These are phyloP conservation scores for Trypanosoma lewisi DNA, from an alignment of 208 protist species.

Conservation along the genomic window DNA sequence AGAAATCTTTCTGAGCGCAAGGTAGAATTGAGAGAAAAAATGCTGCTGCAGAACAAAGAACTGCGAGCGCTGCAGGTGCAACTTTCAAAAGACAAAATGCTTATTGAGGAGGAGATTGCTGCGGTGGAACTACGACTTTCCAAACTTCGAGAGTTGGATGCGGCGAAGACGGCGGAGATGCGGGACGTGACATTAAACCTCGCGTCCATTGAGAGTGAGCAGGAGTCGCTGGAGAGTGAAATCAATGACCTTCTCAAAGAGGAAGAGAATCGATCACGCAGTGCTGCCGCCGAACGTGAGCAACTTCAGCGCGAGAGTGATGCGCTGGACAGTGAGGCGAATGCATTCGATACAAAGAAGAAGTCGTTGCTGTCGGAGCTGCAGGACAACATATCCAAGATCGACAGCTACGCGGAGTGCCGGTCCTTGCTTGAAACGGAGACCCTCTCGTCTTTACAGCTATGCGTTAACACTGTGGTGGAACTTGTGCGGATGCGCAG, in stretches of 20 bases:
- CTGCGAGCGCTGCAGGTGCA: conserved; percentile 12
- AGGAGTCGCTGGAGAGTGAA: conserved; percentile 24
- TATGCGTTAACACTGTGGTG: not conserved
- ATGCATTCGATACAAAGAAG: conserved; percentile 14
- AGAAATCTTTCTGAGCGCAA: conserved; percentile 9
- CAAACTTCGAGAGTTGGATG: conserved; percentile 1
- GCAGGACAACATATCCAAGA: conserved; percentile 1
- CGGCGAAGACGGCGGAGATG: conserved; percentile 4
- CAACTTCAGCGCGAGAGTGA: conserved; percentile 20
- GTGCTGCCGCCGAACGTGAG: conserved; percentile 2
- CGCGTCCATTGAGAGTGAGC: conserved; percentile 16
- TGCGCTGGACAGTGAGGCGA: conserved; percentile 4
- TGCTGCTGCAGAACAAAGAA: conserved; percentile 18
- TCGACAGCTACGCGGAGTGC: not conserved
- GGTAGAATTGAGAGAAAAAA: not conserved
- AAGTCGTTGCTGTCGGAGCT: conserved; percentile 13
- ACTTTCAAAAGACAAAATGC: conserved; percentile 13
- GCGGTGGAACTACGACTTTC: conserved; percentile 28
- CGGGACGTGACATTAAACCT: conserved; percentile 4
- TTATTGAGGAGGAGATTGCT: conserved; percentile 29
- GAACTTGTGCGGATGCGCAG: not conserved
- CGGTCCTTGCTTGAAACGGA: conserved; percentile 4
- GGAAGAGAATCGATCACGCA: conserved; percentile 16
- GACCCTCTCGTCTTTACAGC: conserved; percentile 2
- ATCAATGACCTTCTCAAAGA: conserved; percentile 22